Conservation (phyloP, 257 asterid species). For the Rehmannia glutinosa region DNA sequence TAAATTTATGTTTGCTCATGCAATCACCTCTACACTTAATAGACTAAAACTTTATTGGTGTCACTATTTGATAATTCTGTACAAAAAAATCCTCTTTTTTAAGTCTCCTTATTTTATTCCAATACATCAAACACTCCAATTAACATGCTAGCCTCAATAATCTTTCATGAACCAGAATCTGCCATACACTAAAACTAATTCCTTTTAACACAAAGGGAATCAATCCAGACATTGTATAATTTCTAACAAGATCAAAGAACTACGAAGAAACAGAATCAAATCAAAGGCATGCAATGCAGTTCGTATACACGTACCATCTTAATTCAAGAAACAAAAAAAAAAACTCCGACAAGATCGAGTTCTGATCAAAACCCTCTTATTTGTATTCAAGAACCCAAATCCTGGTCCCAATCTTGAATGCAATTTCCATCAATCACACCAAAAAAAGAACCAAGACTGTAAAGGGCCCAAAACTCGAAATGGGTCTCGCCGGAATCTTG, state of each 20-base stretch:
- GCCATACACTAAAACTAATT: neutral
- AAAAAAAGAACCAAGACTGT: neutral
- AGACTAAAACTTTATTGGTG: neutral
- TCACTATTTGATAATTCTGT: neutral
- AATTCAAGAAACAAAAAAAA: slow-evolving; percentile 9
- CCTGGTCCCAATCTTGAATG: neutral
- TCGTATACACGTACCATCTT: slow-evolving; percentile 28
- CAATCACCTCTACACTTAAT: neutral
- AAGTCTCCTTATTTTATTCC: neutral
- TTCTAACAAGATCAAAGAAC: slow-evolving; percentile 2
- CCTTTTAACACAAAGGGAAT: neutral
- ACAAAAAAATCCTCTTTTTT: neutral
- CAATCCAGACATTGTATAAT: neutral
- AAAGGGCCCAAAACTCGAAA: slow-evolving; percentile 7
- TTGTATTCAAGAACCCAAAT: slow-evolving; percentile 21
- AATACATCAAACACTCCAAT: neutral
- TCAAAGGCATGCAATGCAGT: neutral
- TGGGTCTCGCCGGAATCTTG: slow-evolving; percentile 17
- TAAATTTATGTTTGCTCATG: neutral
- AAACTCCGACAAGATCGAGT: slow-evolving; percentile 14
- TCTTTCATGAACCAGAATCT: neutral
- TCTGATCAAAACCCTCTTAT: slow-evolving; percentile 19
- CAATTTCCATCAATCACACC: neutral
- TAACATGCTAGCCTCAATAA: neutral
- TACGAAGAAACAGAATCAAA: slow-evolving; percentile 1